Evolutionary conservation across 805 yeast genomes (phyloP).

Genomic region (Cyberlindnera mrakii): DNA sequence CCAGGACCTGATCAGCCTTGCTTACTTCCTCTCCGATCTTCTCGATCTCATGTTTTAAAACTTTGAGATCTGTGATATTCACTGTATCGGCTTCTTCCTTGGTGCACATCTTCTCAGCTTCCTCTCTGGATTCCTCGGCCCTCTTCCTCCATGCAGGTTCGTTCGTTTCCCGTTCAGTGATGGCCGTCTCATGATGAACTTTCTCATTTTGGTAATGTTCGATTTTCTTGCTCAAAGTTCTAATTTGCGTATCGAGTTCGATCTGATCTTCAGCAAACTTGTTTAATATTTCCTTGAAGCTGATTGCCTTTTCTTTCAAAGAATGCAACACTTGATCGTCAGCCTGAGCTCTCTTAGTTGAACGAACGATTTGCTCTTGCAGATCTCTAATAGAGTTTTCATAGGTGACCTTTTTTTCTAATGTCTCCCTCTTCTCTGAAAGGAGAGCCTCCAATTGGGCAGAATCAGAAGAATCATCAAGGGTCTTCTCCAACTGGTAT

Average conservation of each 20-base stretch:
- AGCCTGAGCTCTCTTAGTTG: slow-evolving; percentile 16
- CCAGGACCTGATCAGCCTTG: slow-evolving; percentile 47
- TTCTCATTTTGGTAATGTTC: slow-evolving; percentile 14
- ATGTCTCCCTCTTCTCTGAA: slow-evolving; percentile 4
- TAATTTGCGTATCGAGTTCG: slow-evolving; percentile 8
- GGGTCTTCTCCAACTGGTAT: slow-evolving; percentile 29
- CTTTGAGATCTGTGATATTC: slow-evolving; percentile 37
- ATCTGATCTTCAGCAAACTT: slow-evolving; percentile 3
- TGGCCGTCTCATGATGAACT: slow-evolving; percentile 12
- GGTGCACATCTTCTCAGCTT: slow-evolving; percentile 39
- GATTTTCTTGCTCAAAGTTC: slow-evolving; percentile 8
- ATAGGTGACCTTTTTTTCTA: slow-evolving; percentile 5
- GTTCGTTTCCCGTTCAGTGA: slow-evolving; percentile 18
- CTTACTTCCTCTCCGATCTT: slow-evolving; percentile 40
- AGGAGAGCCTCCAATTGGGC: slow-evolving; percentile 30
- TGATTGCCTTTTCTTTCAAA: slow-evolving; percentile 14
- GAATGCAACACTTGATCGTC: slow-evolving; percentile 15
- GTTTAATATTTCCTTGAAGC: slow-evolving; percentile 22
- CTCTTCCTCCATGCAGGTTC: slow-evolving; percentile 16
- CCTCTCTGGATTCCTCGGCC: slow-evolving; percentile 8
- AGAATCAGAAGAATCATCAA: slow-evolving; percentile 40
- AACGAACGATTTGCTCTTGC: slow-evolving; percentile 15
- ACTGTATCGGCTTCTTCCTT: slow-evolving; percentile 38
- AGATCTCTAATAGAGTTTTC: slow-evolving; percentile 23
- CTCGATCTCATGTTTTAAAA: slow-evolving; percentile 43